Evolutionary conservation across 225 moss, liverwort and hornwort species (phyloP).

Genomic region (Bryoerythrophyllum caledonicum): DNA sequence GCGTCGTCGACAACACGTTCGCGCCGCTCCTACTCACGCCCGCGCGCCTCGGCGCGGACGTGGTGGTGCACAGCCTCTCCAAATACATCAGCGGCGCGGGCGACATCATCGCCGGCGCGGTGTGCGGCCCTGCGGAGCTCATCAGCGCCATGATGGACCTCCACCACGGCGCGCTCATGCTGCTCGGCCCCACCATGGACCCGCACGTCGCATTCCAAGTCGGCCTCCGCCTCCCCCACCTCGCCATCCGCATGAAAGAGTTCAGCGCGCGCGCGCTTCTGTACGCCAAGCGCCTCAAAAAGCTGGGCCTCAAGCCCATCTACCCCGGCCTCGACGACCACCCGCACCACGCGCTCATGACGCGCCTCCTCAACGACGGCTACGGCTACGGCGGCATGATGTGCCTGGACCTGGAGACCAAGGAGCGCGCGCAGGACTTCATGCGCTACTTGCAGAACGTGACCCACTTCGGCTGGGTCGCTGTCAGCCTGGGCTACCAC

Average conservation of each 20-base stretch:
- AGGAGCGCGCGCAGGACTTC: conserved; percentile 71
- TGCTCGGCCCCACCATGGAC: conserved; percentile 91
- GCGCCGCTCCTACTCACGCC: conserved; percentile 85
- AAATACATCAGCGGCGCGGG: conserved; percentile 93
- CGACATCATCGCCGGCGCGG: conserved; percentile 88
- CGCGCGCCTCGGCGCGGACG: conserved; percentile 73
- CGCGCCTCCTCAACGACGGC: conserved; percentile 62
- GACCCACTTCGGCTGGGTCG: conserved; percentile 77
- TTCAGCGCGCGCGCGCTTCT: conserved; percentile 62
- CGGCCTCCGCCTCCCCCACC: conserved; percentile 75
- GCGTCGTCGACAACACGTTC: conserved; percentile 90
- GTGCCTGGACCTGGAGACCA: conserved; percentile 78
- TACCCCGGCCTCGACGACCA: conserved; percentile 88
- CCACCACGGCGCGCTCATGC: conserved; percentile 83
- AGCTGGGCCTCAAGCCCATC: conserved; percentile 70
- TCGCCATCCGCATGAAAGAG: conserved; percentile 88
- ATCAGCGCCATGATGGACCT: conserved; percentile 88
- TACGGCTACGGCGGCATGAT: conserved; percentile 90
- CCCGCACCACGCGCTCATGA: conserved; percentile 76
- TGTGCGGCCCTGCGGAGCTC: conserved; percentile 81
- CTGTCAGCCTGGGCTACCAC: conserved; percentile 85
- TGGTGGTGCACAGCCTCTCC: conserved; percentile 87
- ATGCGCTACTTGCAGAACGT: conserved; percentile 86
- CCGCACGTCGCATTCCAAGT: conserved; percentile 89
- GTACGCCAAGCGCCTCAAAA: conserved; percentile 72